Percentiles rank a stretch among this genome's conserved stretches.
Conservation (phyloP, 306 rosid species). For the Inga oerstediana region DNA sequence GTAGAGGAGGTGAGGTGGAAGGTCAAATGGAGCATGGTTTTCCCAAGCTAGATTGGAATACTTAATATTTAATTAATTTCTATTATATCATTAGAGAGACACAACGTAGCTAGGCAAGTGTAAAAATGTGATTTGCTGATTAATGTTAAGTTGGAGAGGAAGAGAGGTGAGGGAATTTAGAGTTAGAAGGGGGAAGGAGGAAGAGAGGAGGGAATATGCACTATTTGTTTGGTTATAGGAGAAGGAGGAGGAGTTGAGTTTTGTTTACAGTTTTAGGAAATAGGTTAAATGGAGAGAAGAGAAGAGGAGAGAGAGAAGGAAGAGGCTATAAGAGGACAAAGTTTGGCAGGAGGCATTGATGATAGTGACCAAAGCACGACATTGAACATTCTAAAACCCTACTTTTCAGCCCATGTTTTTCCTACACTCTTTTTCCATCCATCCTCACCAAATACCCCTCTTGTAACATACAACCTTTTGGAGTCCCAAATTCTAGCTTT, state of each 20-base stretch:
- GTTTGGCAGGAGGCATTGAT: slow-evolving; percentile 60
- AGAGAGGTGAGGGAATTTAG: slow-evolving; percentile 28
- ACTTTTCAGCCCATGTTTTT: slow-evolving; percentile 25
- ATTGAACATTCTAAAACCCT: not conserved
- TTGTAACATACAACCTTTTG: no score
- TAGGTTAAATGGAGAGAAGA: not conserved
- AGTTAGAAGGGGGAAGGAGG: slow-evolving; percentile 29
- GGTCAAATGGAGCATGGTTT: slow-evolving; percentile 7
- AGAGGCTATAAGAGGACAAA: slow-evolving; percentile 59
- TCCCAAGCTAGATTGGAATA: not conserved
- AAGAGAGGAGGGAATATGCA: not conserved
- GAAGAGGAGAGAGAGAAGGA: slow-evolving; percentile 24
- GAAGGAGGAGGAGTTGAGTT: not conserved
- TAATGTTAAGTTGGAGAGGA: no score
- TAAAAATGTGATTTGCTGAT: not conserved
- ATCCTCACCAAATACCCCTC: no score
- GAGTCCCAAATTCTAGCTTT: no score
- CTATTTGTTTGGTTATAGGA: not conserved
- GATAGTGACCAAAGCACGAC: slow-evolving; percentile 52
- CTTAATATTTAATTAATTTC: not conserved
- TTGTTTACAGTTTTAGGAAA: not conserved
- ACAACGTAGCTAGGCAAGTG: not conserved
- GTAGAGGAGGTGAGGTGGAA: not conserved
- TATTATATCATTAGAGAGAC: not conserved
- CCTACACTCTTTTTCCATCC: no score